Conservation (phyloP, 2,329 filamentous ascomycete genomes). For the Penicillium sp. region DNA sequence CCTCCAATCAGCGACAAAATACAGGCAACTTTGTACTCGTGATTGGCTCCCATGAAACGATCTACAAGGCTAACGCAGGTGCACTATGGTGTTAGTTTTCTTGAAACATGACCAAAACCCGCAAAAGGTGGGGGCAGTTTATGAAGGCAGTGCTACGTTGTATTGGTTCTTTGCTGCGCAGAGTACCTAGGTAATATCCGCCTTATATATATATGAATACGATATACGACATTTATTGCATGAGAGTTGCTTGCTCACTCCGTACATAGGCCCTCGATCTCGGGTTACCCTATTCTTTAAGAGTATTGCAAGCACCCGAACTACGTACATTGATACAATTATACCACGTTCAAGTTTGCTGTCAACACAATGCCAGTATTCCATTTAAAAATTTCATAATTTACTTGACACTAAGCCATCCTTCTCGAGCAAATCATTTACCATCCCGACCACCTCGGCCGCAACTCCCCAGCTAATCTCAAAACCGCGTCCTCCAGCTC, state of each 20-base stretch:
- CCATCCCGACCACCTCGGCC: conserved; percentile 38
- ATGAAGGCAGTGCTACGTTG: neutral
- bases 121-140: neutral
- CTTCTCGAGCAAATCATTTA: neutral
- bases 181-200: neutral
- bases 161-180: neutral
- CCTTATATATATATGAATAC: neutral
- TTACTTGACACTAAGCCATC: neutral
- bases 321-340: too few species aligned
- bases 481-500: conserved; percentile 57
- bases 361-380: too few species aligned
- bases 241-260: neutral
- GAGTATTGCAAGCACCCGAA: too few species aligned
- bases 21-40: neutral
- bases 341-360: too few species aligned
- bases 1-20: neutral
- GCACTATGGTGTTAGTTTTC: neutral
- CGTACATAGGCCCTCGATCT: neutral
- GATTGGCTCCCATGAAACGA: too few species aligned
- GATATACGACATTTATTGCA: neutral
- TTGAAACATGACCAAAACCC: neutral
- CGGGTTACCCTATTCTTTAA: neutral
- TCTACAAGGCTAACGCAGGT: neutral
- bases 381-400: too few species aligned
- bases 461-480: conserved; percentile 61